Conservation (phyloP, 176 grass and related monocot genomes). For the Aegilops umbellulata region DNA sequence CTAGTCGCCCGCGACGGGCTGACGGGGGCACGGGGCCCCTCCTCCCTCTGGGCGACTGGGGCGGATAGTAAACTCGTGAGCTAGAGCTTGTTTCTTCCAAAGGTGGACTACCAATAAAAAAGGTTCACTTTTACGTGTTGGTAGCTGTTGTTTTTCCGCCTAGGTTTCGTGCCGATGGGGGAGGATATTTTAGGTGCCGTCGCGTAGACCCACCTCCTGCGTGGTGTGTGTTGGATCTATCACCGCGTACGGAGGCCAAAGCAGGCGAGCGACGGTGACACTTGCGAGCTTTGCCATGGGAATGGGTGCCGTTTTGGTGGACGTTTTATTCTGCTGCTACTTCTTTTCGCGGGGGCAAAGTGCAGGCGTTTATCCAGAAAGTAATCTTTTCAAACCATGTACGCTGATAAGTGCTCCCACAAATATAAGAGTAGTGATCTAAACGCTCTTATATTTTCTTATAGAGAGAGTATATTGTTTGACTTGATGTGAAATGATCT, state of each 20-base stretch:
- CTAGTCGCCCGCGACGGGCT: neutral
- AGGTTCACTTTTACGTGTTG: neutral
- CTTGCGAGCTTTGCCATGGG: neutral
- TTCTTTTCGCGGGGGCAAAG: neutral
- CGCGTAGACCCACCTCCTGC: neutral
- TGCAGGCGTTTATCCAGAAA: neutral
- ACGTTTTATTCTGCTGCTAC: neutral
- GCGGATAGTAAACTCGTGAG: constrained; percentile 7
- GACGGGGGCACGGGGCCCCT: neutral
- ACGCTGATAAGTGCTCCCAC: too few relatives aligned
- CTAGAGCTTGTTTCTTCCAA: neutral
- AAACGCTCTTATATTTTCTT: too few relatives aligned
- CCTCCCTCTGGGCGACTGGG: neutral
- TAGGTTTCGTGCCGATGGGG: constrained; percentile 1
- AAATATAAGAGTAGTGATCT: too few relatives aligned
- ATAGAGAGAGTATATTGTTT: too few relatives aligned
- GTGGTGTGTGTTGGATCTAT: constrained; percentile 9
- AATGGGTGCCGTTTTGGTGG: neutral
- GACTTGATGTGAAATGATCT: too few relatives aligned
- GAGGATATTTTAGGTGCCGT: neutral
- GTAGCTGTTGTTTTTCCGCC: neutral
- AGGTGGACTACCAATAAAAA: neutral
- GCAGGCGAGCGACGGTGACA: neutral
- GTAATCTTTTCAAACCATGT: neutral
- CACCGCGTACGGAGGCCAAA: neutral